Evolutionary conservation across 305 asterid species (phyloP).

Genomic region (Fraxinus angustifolia): DNA sequence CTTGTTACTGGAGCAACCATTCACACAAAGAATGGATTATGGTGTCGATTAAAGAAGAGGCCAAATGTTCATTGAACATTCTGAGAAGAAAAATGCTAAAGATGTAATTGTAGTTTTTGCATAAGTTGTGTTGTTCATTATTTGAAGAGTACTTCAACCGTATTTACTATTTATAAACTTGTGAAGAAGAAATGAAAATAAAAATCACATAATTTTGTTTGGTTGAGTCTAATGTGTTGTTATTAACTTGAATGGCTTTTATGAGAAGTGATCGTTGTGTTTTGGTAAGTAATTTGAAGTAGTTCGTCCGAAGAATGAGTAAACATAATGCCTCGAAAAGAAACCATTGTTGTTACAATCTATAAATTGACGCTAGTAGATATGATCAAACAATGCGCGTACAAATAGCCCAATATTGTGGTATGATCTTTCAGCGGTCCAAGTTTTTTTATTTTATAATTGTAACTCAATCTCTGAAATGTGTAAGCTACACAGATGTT

Average conservation of each 20-base stretch:
- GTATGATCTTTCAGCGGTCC: neutral
- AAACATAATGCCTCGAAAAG: no score
- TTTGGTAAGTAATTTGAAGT: no score
- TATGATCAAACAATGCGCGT: no score
- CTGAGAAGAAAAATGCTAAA: neutral
- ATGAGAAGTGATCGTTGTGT: no score
- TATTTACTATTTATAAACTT: neutral
- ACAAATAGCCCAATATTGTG: neutral
- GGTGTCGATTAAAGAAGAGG: slow-evolving; percentile 80
- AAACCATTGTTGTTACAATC: no score
- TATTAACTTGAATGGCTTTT: no score
- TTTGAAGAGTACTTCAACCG: neutral
- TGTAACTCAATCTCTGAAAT: neutral
- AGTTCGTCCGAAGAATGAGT: no score
- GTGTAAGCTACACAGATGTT: neutral
- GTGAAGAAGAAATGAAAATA: neutral
- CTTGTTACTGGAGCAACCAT: slow-evolving; percentile 93
- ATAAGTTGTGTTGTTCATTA: neutral
- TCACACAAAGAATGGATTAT: slow-evolving; percentile 80
- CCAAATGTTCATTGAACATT: slow-evolving; percentile 12
- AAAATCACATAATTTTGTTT: neutral
- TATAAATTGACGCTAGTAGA: no score
- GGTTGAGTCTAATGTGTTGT: no score
- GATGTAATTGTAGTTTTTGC: neutral
- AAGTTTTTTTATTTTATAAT: no score